Base-by-base conservation (phyloP, 306 rosid genomes). In the Begonia loranthoides region DNA sequence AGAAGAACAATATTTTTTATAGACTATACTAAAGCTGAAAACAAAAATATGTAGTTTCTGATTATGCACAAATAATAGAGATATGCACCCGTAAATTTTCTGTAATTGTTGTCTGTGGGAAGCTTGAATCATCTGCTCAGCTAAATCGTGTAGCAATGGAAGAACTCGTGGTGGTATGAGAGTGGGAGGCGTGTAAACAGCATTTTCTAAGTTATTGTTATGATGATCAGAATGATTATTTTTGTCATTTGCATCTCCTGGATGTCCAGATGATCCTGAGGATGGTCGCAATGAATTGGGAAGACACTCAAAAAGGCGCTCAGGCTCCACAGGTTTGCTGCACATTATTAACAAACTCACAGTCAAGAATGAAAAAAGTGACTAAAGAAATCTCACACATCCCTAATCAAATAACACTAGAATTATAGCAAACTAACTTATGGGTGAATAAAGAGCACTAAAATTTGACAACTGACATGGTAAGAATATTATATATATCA, bases 261-360 rank as follows among this genome's bases (percentile, higher is more conserved):
- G 87, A 50, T 68, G 79, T 15, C 77, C 94, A 58, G 99, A 94
- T 52, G 97, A 89, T 47, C 79, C 94, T 9, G 95, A 69, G 13
- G 94, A 83, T 56, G 96, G 99, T 60, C 90, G 78, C 73, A 90
- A 69, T n/a, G 96, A 83, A 74, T 78, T 90, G 21, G 96, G 95
- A 59, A 90, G 94, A 67, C 99, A 76, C 54, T 90, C 99, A 49
- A 90, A 90, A 67, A 90, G 94, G 43, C 95, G 86, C 52, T 90
- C 94, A 50, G 96, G 99, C 55, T 90, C 99, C 94, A 90, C 99
- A 39, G 96, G 88, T 67, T 90, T 90, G 82, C 99, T 90, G 79
- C 68, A 76, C 62, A 50, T 45, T 51, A 61, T 56, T 62, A 39
- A 10, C 4, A 28, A 28, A 28, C 9, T 28, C 36, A 28, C 6